Evolutionary conservation across 352 stramenopile genomes (phyloP).

Genomic region (Blastocystis sp.): DNA sequence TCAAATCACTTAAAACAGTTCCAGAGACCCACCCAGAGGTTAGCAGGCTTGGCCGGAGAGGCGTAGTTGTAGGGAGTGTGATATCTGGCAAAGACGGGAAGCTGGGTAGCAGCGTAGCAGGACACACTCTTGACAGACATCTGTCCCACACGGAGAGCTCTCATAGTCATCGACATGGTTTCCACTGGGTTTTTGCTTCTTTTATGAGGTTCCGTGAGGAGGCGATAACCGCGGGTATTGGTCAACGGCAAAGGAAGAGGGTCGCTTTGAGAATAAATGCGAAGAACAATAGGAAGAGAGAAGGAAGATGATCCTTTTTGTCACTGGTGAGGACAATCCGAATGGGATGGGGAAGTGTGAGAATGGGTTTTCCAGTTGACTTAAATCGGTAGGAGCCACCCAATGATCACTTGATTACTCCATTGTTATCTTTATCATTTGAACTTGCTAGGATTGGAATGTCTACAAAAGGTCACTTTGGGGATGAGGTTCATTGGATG

Average conservation of each 20-base stretch:
- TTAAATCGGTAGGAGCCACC: too few species aligned
- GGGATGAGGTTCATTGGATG: slow-evolving; percentile 6
- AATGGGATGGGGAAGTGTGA: too few species aligned
- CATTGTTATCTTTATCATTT: background rate
- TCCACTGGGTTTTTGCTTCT: background rate
- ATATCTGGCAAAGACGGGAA: slow-evolving; percentile 51
- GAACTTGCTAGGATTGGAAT: background rate
- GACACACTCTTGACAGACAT: slow-evolving; percentile 40
- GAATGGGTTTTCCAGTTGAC: too few species aligned
- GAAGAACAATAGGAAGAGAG: too few species aligned
- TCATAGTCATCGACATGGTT: slow-evolving; percentile 52
- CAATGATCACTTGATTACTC: background rate
- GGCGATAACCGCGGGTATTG: slow-evolving; percentile 2
- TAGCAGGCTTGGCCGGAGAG: slow-evolving; percentile 52
- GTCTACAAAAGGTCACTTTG: slow-evolving; percentile 11
- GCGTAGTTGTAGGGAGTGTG: slow-evolving; percentile 57
- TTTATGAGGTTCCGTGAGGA: background rate
- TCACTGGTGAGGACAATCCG: too few species aligned
- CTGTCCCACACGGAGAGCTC: slow-evolving; percentile 48
- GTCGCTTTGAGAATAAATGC: too few species aligned
- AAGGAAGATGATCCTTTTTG: too few species aligned
- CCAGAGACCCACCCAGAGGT: slow-evolving; percentile 43
- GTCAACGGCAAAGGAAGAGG: too few species aligned
- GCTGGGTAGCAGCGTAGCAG: slow-evolving; percentile 24
- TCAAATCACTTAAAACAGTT: background rate